Evolutionary conservation across 2,329 filamentous ascomycete species (phyloP).

Genomic region (Colletotrichum sp.): DNA sequence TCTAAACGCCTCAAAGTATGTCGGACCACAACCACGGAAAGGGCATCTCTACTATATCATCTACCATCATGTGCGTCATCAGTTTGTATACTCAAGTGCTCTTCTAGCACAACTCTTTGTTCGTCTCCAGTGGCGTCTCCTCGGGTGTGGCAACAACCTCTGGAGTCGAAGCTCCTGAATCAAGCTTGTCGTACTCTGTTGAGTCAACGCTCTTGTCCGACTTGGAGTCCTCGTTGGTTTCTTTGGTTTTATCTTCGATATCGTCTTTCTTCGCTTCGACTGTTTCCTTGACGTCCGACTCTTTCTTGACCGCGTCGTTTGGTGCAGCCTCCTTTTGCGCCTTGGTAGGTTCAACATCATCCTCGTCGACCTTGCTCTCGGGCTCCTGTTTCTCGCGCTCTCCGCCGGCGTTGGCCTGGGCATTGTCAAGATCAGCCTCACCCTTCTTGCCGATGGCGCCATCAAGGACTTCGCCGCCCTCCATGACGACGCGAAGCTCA

Average conservation of each 20-base stretch:
- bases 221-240: slow-evolving; percentile 15
- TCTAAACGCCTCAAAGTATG: not conserved
- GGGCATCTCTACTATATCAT: not conserved
- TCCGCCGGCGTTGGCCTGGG: slow-evolving; percentile 60
- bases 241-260: not conserved
- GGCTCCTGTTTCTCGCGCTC: slow-evolving; percentile 34
- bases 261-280: not conserved
- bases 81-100: not conserved
- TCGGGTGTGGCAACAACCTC: slow-evolving; percentile 29
- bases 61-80: not conserved
- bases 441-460: slow-evolving; percentile 64
- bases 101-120: slow-evolving; percentile 25
- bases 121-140: slow-evolving; percentile 32
- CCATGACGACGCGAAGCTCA: slow-evolving; percentile 60
- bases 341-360: not conserved
- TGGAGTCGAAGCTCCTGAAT: slow-evolving; percentile 18
- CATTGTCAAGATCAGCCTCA: slow-evolving; percentile 60
- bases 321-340: not conserved
- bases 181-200: slow-evolving; percentile 21
- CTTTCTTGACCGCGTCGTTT: not conserved
- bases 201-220: slow-evolving; percentile 21
- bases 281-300: not conserved
- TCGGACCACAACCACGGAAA: not conserved
- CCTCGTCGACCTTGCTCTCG: slow-evolving; percentile 27
- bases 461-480: slow-evolving; percentile 58